Conservation (phyloP, 2,329 filamentous ascomycete species). For the Xylaria sp. region DNA sequence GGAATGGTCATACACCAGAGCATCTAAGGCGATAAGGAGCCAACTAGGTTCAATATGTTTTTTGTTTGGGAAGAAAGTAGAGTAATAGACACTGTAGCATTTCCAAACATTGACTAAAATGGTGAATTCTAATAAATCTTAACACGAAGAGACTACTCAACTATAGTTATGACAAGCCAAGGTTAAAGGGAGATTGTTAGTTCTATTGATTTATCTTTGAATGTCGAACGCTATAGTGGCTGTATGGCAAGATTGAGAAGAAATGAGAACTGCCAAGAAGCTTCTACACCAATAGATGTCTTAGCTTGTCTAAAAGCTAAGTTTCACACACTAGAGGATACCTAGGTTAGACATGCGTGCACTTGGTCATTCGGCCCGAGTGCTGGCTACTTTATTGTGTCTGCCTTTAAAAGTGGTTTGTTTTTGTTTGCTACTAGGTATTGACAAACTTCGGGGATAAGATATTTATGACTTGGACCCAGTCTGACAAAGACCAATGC, state of each 20-base stretch:
- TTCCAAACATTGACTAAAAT: background rate
- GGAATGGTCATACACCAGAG: constrained; percentile 2
- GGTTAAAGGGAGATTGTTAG: background rate
- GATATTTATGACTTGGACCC: background rate
- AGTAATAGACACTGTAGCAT: constrained; percentile 26
- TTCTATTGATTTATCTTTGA: background rate
- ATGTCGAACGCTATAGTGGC: too few species aligned
- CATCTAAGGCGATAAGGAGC: background rate
- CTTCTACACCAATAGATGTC: background rate
- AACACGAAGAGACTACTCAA: background rate
- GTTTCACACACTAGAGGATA: background rate
- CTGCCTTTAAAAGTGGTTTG: too few species aligned
- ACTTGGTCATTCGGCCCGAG: background rate
- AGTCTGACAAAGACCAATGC: background rate
- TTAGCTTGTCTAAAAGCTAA: background rate
- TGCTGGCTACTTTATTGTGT: background rate
- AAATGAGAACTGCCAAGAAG: background rate
- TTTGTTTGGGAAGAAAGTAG: constrained; percentile 16
- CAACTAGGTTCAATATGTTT: background rate
- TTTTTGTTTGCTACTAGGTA: background rate
- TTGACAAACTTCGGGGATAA: background rate
- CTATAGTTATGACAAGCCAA: background rate
- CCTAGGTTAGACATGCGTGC: background rate
- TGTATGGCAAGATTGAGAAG: background rate
- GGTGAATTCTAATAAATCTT: background rate